Conservation (phyloP, 805 yeast species). For the Yarrowia sp. region DNA sequence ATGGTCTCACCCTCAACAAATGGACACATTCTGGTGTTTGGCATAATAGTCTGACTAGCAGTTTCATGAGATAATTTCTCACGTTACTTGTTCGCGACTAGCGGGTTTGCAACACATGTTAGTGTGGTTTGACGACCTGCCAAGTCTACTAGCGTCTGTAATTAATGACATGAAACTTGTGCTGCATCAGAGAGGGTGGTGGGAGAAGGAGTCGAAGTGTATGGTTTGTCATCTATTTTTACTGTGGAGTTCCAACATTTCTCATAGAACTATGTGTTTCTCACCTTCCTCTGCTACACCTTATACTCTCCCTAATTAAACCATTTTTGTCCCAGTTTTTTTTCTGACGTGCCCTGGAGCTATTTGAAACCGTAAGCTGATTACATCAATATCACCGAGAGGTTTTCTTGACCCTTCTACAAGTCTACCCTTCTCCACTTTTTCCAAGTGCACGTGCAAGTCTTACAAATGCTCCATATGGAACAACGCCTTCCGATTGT, state of each 20-base stretch:
- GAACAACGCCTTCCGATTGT: too few species aligned
- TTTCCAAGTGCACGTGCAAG: too few species aligned
- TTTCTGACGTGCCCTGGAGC: not conserved
- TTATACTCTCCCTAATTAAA: too few species aligned
- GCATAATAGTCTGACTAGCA: not conserved
- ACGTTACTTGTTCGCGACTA: constrained; percentile 17
- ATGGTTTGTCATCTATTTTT: too few species aligned
- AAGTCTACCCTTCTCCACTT: too few species aligned
- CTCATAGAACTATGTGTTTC: too few species aligned
- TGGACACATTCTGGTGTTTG: not conserved
- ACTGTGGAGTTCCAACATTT: too few species aligned
- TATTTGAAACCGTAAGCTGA: not conserved
- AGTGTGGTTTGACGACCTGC: not conserved
- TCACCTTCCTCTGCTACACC: too few species aligned
- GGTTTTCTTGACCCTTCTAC: too few species aligned
- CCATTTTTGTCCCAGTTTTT: not conserved
- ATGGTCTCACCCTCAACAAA: not conserved
- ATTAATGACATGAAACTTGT: not conserved
- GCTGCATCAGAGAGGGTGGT: too few species aligned
- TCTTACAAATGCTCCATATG: too few species aligned
- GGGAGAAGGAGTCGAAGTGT: too few species aligned
- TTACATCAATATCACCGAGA: not conserved
- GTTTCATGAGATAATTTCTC: constrained; percentile 16
- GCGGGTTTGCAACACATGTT: not conserved
- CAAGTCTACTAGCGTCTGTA: not conserved